Conservation (phyloP, 2,329 filamentous ascomycete genomes). For the Bipolaris bicolor region DNA sequence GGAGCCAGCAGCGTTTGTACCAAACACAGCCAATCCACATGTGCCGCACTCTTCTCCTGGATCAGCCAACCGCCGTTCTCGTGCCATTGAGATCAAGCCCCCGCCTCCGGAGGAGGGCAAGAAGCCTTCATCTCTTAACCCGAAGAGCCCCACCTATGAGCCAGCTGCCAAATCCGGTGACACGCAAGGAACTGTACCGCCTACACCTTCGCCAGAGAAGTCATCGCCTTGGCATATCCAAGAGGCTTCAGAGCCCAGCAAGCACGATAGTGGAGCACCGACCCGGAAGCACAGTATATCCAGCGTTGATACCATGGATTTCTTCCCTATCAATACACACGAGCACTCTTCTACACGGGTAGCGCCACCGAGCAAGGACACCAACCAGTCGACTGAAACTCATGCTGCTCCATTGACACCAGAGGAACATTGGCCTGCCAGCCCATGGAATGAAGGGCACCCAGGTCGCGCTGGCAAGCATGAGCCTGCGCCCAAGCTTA, state of each 20-base stretch:
- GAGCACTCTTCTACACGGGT: slow-evolving; percentile 49
- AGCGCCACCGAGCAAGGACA: slow-evolving; percentile 29
- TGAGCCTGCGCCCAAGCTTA: slow-evolving; percentile 34
- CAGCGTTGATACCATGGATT: slow-evolving; percentile 50
- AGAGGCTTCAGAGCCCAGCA: slow-evolving; percentile 22
- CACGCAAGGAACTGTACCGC: slow-evolving; percentile 26
- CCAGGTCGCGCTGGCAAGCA: slow-evolving; percentile 28
- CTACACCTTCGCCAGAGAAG: slow-evolving; percentile 45
- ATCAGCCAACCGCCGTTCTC: slow-evolving; percentile 47
- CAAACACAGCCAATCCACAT: slow-evolving; percentile 15
- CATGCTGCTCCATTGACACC: slow-evolving; percentile 38
- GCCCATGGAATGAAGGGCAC: slow-evolving; percentile 44
- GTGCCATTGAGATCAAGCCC: slow-evolving; percentile 50
- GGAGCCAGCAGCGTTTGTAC: slow-evolving; percentile 33
- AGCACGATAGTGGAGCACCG: slow-evolving; percentile 22
- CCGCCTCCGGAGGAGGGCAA: slow-evolving; percentile 40
- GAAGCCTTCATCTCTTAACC: slow-evolving; percentile 44
- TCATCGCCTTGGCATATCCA: slow-evolving; percentile 35
- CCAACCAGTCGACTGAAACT: slow-evolving; percentile 24
- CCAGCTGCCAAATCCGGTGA: slow-evolving; percentile 30
- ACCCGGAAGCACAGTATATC: slow-evolving; percentile 47
- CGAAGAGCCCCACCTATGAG: slow-evolving; percentile 51
- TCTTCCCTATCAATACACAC: slow-evolving; percentile 51
- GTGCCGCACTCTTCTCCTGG: slow-evolving; percentile 37
- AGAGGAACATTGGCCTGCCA: slow-evolving; percentile 46